Evolutionary conservation across 129 eudicot species (phyloP).

Genomic region (Helianthus annuus): DNA sequence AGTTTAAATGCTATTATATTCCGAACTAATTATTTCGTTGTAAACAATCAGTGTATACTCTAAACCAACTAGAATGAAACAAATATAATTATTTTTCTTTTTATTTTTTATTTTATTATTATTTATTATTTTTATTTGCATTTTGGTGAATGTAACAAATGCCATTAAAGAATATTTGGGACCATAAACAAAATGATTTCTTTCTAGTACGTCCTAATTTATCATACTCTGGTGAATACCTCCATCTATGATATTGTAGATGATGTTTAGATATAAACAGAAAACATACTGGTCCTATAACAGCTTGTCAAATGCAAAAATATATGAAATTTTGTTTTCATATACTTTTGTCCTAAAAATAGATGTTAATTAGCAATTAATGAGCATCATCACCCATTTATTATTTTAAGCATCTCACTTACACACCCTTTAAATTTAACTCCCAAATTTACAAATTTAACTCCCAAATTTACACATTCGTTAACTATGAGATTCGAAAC

Average conservation of each 20-base stretch:
- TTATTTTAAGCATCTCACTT: too few relatives aligned
- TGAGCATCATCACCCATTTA: too few relatives aligned
- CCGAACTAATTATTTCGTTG: too few relatives aligned
- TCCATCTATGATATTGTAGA: constrained; percentile 24
- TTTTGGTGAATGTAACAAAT: neutral
- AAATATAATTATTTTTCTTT: neutral
- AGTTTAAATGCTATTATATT: too few relatives aligned
- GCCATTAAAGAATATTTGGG: neutral
- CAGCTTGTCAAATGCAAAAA: neutral
- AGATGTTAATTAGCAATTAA: too few relatives aligned
- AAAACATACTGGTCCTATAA: neutral
- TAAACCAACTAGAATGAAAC: too few relatives aligned
- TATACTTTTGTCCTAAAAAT: too few relatives aligned
- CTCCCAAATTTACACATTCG: too few relatives aligned
- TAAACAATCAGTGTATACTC: too few relatives aligned
- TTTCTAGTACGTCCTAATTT: constrained; percentile 16
- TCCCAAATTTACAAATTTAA: too few relatives aligned
- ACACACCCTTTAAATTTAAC: too few relatives aligned
- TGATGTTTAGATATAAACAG: constrained; percentile 16
- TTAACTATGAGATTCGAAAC: too few relatives aligned
- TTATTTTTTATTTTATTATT: neutral
- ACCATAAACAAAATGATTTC: constrained; percentile 17
- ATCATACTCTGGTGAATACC: constrained; percentile 16
- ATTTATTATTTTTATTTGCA: constrained; percentile 6
- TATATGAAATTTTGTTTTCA: neutral